A percentile compares a stretch with the other conserved stretches of the same genome.
These are phyloP conservation scores for Medicago arabica DNA, from an alignment of 306 rosid genomes.

Conservation along the genomic window DNA sequence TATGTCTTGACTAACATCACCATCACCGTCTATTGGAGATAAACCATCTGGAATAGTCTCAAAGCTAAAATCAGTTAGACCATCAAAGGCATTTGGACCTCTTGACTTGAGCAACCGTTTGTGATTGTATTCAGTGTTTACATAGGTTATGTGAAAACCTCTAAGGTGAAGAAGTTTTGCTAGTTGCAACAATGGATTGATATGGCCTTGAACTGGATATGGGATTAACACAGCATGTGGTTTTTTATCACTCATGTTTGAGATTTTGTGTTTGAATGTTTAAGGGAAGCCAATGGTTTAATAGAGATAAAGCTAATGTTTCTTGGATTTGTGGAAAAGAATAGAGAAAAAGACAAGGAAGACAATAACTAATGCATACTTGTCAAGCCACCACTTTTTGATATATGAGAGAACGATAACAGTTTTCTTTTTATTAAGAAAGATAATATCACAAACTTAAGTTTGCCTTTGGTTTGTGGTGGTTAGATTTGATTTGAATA, in stretches of 20 bases:
- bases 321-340: too few species aligned
- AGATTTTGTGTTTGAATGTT: neutral
- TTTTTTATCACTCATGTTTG: neutral
- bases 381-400: too few species aligned
- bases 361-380: too few species aligned
- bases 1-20: constrained; percentile 31
- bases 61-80: neutral
- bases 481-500: too few species aligned
- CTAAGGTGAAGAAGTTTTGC: constrained; percentile 24
- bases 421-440: too few species aligned
- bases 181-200: constrained; percentile 1
- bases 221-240: constrained; percentile 29
- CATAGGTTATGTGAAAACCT: constrained; percentile 26
- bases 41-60: constrained; percentile 32
- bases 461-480: too few species aligned
- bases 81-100: neutral
- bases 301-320: too few species aligned
- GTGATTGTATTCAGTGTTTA: constrained; percentile 12
- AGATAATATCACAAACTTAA: too few species aligned
- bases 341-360: too few species aligned
- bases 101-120: constrained; percentile 15
- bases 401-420: too few species aligned
- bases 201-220: constrained; percentile 22
- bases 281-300: too few species aligned
- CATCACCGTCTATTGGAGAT: neutral